Evolutionary conservation across 2,329 filamentous ascomycete species (phyloP), one percentile per base, ranked within the genome.

Genomic region (Fusarium zealandicum): DNA sequence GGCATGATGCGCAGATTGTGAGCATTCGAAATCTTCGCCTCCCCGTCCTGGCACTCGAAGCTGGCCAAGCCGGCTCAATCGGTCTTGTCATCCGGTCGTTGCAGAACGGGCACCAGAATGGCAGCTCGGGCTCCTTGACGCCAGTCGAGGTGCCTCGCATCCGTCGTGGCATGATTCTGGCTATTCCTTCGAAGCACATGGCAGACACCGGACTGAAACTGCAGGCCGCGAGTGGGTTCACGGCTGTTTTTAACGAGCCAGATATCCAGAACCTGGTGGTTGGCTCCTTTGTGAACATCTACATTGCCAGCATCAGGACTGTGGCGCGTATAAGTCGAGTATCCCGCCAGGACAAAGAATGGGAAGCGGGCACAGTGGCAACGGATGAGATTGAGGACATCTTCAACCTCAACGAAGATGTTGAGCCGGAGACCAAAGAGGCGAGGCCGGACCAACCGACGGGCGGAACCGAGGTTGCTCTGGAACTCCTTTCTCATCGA

Each of bases 1-100:
- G 93, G 93, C 86, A 90, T 58, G 81, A 81, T 18, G 92, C 93
- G 6, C 87, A 83, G 36, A 86, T 98, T 46, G 87, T 90, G 37
- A 98, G 93, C 65, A 87, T 97, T 36, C 88, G 93, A 17, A 96
- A 96, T 64, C 79, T 99, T 8, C 86, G 93, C 5, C 79, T 97
- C 3, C 91, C 93, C 0, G 92, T 97, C 0, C 85, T 86, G 39
- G 85, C 82, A 1, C 80, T 98, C 7, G 82, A 87, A 43, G 82
- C 87, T 13, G 92, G 91, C 9, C 93, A 99, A 73, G 92, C 93
- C 6, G 95, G 93, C 1, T 97, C 93, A 0, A 83, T 99, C 47
- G 93, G 93, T 0, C 78, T 98, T 43, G 81, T 89, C 3, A 81
- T 89, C n/a, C 77, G 82, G 27, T 64, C 73, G 2, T 64, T 37